These are phyloP conservation scores for Cyberlindnera veronae DNA, from an alignment of 805 yeast species.

Conservation along the genomic window DNA sequence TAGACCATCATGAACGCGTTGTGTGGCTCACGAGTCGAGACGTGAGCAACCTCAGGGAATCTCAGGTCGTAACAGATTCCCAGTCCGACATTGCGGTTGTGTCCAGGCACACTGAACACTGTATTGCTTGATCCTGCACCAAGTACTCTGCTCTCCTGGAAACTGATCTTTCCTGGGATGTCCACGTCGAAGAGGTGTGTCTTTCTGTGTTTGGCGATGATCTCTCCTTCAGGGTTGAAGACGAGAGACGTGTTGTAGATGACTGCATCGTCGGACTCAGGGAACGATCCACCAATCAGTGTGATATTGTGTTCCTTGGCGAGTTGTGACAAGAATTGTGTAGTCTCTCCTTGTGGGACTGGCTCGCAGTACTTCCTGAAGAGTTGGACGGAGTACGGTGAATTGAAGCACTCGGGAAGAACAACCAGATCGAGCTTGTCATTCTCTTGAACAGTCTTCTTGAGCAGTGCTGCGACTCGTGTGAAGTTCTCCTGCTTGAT, in stretches of 20 bases:
- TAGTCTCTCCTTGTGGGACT: conserved; percentile 72
- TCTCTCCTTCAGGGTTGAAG: conserved; percentile 65
- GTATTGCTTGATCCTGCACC: conserved; percentile 15
- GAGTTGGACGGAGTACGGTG: conserved; percentile 87
- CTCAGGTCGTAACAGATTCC: conserved; percentile 85
- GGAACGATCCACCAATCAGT: conserved; percentile 89
- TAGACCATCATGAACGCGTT: conserved; percentile 72
- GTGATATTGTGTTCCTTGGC: conserved; percentile 64
- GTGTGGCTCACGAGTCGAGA: conserved; percentile 39
- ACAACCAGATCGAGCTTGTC: conserved; percentile 71
- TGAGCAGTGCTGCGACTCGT: conserved; percentile 56
- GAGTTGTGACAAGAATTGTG: conserved; percentile 54
- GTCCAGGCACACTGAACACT: conserved; percentile 40
- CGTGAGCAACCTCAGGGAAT: conserved; percentile 73
- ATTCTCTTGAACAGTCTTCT: conserved; percentile 53
- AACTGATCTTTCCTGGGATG: conserved; percentile 86
- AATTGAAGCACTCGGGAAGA: conserved; percentile 65
- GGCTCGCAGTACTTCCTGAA: conserved; percentile 85
- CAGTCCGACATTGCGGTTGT: conserved; percentile 73
- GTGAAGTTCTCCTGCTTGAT: conserved; percentile 73
- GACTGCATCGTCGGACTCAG: conserved; percentile 58
- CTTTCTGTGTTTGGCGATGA: conserved; percentile 44
- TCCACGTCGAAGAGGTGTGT: conserved; percentile 31
- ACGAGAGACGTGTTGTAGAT: conserved; percentile 72
- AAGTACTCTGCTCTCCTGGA: conserved; percentile 54